phyloP scores from a whole-genome alignment of 2,329 filamentous ascomycete species.

The Alternaria angustiovoidea region DNA sequence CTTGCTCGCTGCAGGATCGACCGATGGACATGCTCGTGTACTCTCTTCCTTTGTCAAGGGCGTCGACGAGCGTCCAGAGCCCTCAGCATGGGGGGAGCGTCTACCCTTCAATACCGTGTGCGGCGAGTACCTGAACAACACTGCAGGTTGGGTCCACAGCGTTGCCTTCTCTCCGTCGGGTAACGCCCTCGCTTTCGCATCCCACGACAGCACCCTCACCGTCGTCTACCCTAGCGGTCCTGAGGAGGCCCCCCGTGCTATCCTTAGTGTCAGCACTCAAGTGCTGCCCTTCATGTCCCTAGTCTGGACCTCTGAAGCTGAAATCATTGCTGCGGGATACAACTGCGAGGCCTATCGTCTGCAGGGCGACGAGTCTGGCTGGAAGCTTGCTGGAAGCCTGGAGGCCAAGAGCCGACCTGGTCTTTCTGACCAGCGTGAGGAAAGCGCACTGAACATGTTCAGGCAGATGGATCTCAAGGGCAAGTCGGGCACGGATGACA shows the following conservation, averaged over 20 bases:
- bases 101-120: constrained; percentile 98
- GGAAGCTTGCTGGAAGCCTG: constrained; percentile 82
- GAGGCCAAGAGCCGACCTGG: constrained; percentile 74
- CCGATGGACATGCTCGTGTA: constrained; percentile 93
- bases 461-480: constrained; percentile 98
- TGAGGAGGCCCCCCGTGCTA: constrained; percentile 88
- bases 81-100: constrained; percentile 91
- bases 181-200: constrained; percentile 90
- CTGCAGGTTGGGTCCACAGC: constrained; percentile 94
- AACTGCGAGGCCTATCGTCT: constrained; percentile 90
- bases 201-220: constrained; percentile 95
- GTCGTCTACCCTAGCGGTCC: constrained; percentile 93
- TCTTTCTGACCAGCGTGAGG: constrained; percentile 73
- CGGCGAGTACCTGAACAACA: constrained; percentile 94
- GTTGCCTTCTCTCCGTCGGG: constrained; percentile 93
- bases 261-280: constrained; percentile 88
- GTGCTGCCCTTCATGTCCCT: constrained; percentile 91
- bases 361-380: constrained; percentile 77
- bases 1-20: constrained; percentile 91
- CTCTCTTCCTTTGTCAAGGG: constrained; percentile 98
- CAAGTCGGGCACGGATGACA: constrained; percentile 77
- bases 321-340: constrained; percentile 95
- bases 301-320: constrained; percentile 88
- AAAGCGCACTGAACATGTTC: constrained; percentile 98
- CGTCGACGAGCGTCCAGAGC: constrained; percentile 83